Evolutionary conservation across 331 rosid genomes (phyloP).

Genomic region (Prunus yedoensis): DNA sequence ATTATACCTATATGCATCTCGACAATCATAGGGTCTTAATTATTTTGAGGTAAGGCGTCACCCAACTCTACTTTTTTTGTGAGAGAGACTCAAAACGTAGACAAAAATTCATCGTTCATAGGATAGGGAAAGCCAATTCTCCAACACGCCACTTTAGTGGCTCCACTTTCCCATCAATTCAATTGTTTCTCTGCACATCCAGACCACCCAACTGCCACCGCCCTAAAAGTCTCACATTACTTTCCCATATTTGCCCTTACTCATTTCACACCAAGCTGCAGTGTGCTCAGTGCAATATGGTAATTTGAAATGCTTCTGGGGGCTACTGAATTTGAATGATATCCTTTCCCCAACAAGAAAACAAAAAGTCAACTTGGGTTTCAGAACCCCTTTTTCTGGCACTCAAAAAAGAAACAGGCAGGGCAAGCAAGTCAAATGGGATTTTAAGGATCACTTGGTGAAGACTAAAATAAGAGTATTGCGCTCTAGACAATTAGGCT

Average conservation of each 20-base stretch:
- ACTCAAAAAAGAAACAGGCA: constrained; percentile 20
- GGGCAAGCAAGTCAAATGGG: constrained; percentile 19
- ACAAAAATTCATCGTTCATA: too few species aligned
- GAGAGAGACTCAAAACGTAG: too few species aligned
- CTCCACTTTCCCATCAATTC: constrained; percentile 19
- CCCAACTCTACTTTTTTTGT: too few species aligned
- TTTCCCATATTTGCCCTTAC: constrained; percentile 23
- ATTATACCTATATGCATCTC: too few species aligned
- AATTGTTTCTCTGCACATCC: not conserved
- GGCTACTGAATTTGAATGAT: not conserved
- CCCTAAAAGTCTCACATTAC: constrained; percentile 12
- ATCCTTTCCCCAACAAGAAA: constrained; percentile 18
- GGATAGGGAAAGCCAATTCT: too few species aligned
- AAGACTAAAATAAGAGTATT: constrained; percentile 4
- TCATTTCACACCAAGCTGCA: constrained; percentile 1
- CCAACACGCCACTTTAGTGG: too few species aligned
- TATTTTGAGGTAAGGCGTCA: too few species aligned
- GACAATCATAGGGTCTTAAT: too few species aligned
- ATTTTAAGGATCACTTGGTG: constrained; percentile 23
- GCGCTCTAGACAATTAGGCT: constrained; percentile 17
- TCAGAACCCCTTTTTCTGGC: constrained; percentile 27
- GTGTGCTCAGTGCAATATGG: constrained; percentile 24
- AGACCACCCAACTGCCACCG: constrained; percentile 22
- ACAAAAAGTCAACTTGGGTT: constrained; percentile 38
- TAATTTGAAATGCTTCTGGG: constrained; percentile 20